Evolutionary conservation across 1,284 basidiomycete genomes (phyloP).

Genomic region (Thecaphora frezii): DNA sequence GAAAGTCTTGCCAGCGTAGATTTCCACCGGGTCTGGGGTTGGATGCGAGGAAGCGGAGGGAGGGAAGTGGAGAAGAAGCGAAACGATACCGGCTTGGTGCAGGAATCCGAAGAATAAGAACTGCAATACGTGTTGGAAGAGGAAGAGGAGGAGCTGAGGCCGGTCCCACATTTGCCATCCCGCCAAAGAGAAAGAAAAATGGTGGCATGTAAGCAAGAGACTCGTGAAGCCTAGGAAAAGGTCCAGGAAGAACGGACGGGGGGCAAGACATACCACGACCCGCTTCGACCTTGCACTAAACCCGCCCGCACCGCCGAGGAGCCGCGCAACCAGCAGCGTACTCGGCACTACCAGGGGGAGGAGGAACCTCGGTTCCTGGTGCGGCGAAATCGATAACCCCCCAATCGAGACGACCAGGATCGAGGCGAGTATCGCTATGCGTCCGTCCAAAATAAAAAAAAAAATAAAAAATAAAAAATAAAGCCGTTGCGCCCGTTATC

Average conservation of each 20-base stretch:
- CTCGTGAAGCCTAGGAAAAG: too few relatives aligned
- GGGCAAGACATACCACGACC: neutral
- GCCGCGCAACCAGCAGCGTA: neutral
- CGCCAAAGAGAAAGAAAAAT: neutral
- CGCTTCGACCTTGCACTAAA: neutral
- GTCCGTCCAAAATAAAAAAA: too few relatives aligned
- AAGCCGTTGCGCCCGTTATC: too few relatives aligned
- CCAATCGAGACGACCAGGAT: conserved; percentile 23
- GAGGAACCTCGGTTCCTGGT: conserved; percentile 60
- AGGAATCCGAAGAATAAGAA: conserved; percentile 27
- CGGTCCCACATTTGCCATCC: neutral
- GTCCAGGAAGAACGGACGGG: too few relatives aligned
- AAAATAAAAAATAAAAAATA: too few relatives aligned
- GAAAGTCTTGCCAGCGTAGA: conserved; percentile 35
- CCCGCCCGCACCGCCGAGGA: neutral
- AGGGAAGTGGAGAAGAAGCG: conserved; percentile 24
- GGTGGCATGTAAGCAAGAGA: too few relatives aligned
- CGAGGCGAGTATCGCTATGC: neutral
- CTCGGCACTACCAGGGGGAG: conserved; percentile 51
- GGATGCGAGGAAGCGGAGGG: conserved; percentile 5
- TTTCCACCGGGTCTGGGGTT: neutral
- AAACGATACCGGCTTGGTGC: conserved; percentile 37
- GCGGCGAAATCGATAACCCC: conserved; percentile 55
- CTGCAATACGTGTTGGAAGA: conserved; percentile 25
- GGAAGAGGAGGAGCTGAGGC: conserved; percentile 7